Conservation (phyloP, 805 yeast genomes). For the Metschnikowia picachoensis region DNA sequence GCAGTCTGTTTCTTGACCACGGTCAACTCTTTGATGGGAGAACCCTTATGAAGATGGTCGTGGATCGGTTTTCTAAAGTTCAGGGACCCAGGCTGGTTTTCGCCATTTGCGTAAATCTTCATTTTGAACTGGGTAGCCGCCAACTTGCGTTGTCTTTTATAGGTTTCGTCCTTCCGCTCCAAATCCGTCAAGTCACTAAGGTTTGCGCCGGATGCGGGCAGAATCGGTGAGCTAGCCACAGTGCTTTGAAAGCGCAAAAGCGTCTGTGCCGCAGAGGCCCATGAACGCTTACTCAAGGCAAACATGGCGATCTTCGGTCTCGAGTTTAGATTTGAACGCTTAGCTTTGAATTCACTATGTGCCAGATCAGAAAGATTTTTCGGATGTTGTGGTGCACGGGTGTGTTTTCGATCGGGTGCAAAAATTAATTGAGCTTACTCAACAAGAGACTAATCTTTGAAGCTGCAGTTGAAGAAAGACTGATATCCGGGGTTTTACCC, state of each 20-base stretch:
- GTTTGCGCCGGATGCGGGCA: slow-evolving; percentile 1
- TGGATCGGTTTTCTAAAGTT: slow-evolving; percentile 88
- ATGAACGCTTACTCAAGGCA: slow-evolving; percentile 14
- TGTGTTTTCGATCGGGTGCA: neutral
- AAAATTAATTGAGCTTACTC: too few relatives aligned
- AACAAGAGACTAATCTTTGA: too few relatives aligned
- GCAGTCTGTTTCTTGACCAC: slow-evolving; percentile 66
- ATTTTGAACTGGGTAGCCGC: slow-evolving; percentile 66
- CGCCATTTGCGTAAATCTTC: slow-evolving; percentile 69
- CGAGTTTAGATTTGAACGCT: neutral
- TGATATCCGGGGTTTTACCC: too few relatives aligned
- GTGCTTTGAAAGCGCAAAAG: slow-evolving; percentile 17
- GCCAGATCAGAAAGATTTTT: slow-evolving; percentile 4
- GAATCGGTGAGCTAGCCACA: slow-evolving; percentile 4
- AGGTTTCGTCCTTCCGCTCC: slow-evolving; percentile 73
- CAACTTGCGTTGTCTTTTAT: slow-evolving; percentile 68
- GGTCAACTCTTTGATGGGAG: slow-evolving; percentile 75
- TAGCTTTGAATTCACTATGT: too few relatives aligned
- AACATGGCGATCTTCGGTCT: slow-evolving; percentile 11
- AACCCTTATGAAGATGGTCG: slow-evolving; percentile 81
- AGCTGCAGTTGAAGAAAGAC: too few relatives aligned
- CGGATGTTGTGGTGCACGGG: slow-evolving; percentile 15
- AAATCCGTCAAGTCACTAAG: slow-evolving; percentile 56
- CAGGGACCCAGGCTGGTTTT: slow-evolving; percentile 77
- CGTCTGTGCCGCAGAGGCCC: slow-evolving; percentile 12